These are phyloP conservation scores for Mycena metata DNA, from an alignment of 768 basidiomycete genomes.

Conservation along the genomic window DNA sequence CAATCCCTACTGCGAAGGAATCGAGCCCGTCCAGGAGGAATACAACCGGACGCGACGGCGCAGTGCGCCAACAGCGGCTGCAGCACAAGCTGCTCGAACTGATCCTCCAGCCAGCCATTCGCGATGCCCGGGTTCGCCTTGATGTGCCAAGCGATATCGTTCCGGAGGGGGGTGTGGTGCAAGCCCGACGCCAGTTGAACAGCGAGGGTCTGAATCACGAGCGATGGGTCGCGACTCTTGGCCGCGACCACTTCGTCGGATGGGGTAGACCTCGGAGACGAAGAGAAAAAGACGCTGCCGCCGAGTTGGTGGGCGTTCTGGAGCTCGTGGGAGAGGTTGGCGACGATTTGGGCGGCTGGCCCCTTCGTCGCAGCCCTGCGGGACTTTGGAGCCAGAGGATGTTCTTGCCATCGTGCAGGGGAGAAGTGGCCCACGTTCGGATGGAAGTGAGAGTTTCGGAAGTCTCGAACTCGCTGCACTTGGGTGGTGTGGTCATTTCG, in stretches of 20 bases:
- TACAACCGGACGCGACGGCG: neutral
- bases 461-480: neutral
- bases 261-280: no score
- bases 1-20: neutral
- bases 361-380: neutral
- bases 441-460: neutral
- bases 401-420: conserved; percentile 1
- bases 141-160: neutral
- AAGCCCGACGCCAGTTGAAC: neutral
- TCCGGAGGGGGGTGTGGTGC: neutral
- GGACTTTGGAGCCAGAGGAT: conserved; percentile 19
- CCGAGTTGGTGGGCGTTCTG: neutral
- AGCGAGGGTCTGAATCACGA: conserved; percentile 13
- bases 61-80: conserved; percentile 2
- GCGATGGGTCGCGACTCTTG: neutral
- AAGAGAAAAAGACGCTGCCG: conserved; percentile 16
- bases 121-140: neutral
- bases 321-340: neutral
- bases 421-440: conserved; percentile 3
- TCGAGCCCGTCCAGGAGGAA: conserved; percentile 15
- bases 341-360: conserved; percentile 4
- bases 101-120: neutral
- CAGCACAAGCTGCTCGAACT: conserved; percentile 12
- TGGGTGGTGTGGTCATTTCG: neutral
- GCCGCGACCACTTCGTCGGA: neutral